Base-by-base conservation (phyloP, 2,329 filamentous ascomycete genomes). In the Monilinia fructicola region DNA sequence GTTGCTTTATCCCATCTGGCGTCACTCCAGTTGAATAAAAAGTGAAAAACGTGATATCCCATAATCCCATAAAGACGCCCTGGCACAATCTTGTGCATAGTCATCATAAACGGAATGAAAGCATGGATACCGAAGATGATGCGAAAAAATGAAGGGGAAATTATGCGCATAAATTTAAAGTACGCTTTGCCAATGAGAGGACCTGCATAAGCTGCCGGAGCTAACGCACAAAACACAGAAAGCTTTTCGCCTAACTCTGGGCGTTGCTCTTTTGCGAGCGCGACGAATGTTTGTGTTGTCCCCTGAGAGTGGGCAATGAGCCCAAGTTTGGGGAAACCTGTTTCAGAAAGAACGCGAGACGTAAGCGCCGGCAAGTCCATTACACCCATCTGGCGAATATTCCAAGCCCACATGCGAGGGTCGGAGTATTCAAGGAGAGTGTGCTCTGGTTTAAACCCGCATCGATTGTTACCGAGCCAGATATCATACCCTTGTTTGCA, bases 391-490 rank as follows among this genome's bases (percentile, higher is more conserved):
- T 97, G 92, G 0, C 91, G 87, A 65, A 97, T 96, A 71, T 96
- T 96, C 94, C 94, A 98, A 52, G 89, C 87, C 94, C 94, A 97
- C 91, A 97, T 96, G 40, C 93, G 86, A 1, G 94, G 93, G 74
- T 98, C 94, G 3, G 81, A 80, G 71, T 90, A 87, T 2, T 85
- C 79, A 50, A 97, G 84, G 28, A 88, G 78, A 2, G 83, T 85
- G 75, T 98, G 94, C 70, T 87, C 85, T 0, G 94, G 93, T 0
- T 85, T 81, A 78, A 95, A 92, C 1, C 93, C 93, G 75, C 93
- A 96, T 26, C 94, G 85, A 75, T 97, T 97, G 79, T 97, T 96
- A 5, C 94, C 94, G 21, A 97, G 83, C 93, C 93, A 98, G 50
- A 98, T 92, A 76, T 98, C 94, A 77, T 92, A 97, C 1, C 93